Base-by-base conservation (phyloP, 495 filamentous ascomycete genomes). In the Chaetomium cochliodes region DNA sequence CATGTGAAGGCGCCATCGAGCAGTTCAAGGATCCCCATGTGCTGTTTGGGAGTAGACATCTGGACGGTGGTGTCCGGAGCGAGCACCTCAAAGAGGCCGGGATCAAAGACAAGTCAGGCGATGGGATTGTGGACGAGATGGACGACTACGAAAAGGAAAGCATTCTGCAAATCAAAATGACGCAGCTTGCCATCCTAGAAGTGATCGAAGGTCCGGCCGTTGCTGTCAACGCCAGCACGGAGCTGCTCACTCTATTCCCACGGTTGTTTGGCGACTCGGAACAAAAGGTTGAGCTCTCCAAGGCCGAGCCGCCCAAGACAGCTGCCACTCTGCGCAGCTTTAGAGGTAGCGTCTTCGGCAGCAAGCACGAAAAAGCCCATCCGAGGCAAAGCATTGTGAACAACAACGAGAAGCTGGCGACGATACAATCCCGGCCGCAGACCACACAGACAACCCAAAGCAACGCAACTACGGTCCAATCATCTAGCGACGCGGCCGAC, bases 141-240 rank as follows among this genome's bases (percentile, higher is more conserved):
- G 86, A 88, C 56, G 82, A 84, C 62, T 85, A 86, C 44, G 92
- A 96, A 70, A 93, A 90, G 69, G 89, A 91, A 70, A 81, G 83
- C 22, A 88, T 97, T 28, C 74, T 98, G 25, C 90, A 97, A 74
- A 84, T 96, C 37, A 96, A 93, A 71, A 97, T 98, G 86, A 97
- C 92, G 9, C 92, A 97, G 68, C 81, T 98, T 64, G 83, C 90
- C 5, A 85, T 98, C 44, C 71, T 92, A 13, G 94, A 98, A 75
- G 79, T 92, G 13, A 70, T 90, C 18, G 90, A 96, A 71, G 92
- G 91, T 6, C 84, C 92, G 0, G 87, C 90, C 64, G 84, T 87
- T 60, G 92, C 94, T 13, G 88, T 97, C 41, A 92, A 94, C 69
- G 85, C 87, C 61, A 91, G 88, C 68, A 87, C 90, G 57, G 89